phyloP scores from a whole-genome alignment of 441 rosid species.

The Gossypium gossypioides region DNA sequence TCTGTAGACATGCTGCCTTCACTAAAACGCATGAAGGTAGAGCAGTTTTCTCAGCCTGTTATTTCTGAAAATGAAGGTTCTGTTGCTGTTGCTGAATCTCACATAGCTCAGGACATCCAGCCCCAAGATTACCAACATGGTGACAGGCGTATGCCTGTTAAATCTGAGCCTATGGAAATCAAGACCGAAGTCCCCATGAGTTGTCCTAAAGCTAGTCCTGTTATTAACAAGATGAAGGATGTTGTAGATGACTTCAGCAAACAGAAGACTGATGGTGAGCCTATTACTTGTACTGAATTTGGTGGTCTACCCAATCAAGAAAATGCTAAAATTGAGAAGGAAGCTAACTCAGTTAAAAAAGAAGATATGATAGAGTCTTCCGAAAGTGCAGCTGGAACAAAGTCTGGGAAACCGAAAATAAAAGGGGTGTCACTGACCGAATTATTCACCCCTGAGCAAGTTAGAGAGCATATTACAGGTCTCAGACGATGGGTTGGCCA shows the following conservation, averaged over 20 bases:
- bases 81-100: slow-evolving; percentile 32
- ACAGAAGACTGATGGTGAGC: slow-evolving; percentile 38
- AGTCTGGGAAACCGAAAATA: slow-evolving; percentile 92
- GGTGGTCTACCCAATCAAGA: slow-evolving; percentile 40
- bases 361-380: slow-evolving; percentile 43
- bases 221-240: slow-evolving; percentile 38
- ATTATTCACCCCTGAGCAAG: slow-evolving; percentile 96
- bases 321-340: slow-evolving; percentile 46
- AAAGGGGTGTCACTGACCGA: slow-evolving; percentile 95
- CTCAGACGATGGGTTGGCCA: slow-evolving; percentile 99
- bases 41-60: slow-evolving; percentile 47
- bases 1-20: slow-evolving; percentile 69
- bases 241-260: slow-evolving; percentile 35
- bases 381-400: slow-evolving; percentile 47
- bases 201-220: slow-evolving; percentile 51
- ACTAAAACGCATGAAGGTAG: slow-evolving; percentile 78
- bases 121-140: slow-evolving; percentile 18
- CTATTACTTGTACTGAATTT: slow-evolving; percentile 27
- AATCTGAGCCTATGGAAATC: slow-evolving; percentile 53
- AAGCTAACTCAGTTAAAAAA: slow-evolving; percentile 42
- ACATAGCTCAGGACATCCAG: slow-evolving; percentile 25
- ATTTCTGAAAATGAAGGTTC: slow-evolving; percentile 44
- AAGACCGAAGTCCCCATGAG: slow-evolving; percentile 48
- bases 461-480: slow-evolving; percentile 79
- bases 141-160: slow-evolving; percentile 36